These are phyloP conservation scores for Entophlyctis helioformis DNA, from an alignment of 192 early-diverging fungal species.

Conservation along the genomic window DNA sequence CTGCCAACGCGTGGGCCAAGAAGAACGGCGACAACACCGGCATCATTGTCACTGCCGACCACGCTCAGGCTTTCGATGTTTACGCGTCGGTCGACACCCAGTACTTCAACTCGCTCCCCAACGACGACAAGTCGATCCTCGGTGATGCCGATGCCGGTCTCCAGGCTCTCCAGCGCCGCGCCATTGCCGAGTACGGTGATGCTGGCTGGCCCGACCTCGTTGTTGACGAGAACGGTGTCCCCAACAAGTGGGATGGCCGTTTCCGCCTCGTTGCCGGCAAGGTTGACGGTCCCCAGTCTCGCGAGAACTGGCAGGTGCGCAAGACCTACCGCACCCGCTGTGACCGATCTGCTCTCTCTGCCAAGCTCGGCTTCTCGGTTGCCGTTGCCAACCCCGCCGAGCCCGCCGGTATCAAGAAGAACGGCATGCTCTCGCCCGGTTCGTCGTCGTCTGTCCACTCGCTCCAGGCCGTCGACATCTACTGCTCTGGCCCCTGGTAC, in stretches of 20 bases:
- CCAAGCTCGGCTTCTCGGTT: too few relatives aligned
- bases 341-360: too few relatives aligned
- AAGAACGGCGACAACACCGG: slow-evolving; percentile 41
- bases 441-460: slow-evolving; percentile 15
- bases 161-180: slow-evolving; percentile 13
- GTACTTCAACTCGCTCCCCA: slow-evolving; percentile 32
- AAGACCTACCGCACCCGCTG: background rate
- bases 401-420: slow-evolving; percentile 3
- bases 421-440: slow-evolving; percentile 2
- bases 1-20: too few relatives aligned
- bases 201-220: slow-evolving; percentile 24
- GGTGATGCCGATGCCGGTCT: background rate
- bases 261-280: slow-evolving; percentile 18
- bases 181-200: slow-evolving; percentile 12
- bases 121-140: slow-evolving; percentile 10
- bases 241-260: slow-evolving; percentile 15
- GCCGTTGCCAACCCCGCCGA: slow-evolving; percentile 8
- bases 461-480: slow-evolving; percentile 25
- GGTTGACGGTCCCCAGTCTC: slow-evolving; percentile 12
- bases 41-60: slow-evolving; percentile 56
- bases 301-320: slow-evolving; percentile 15
- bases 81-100: slow-evolving; percentile 47
- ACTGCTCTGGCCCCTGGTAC: slow-evolving; percentile 26
- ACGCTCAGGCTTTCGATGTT: slow-evolving; percentile 52
- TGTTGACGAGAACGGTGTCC: slow-evolving; percentile 16